A percentile compares a stretch with the other conserved stretches of the same genome.
phyloP scores from a whole-genome alignment of 23 red algal species.

The Gracilaria domingensis region DNA sequence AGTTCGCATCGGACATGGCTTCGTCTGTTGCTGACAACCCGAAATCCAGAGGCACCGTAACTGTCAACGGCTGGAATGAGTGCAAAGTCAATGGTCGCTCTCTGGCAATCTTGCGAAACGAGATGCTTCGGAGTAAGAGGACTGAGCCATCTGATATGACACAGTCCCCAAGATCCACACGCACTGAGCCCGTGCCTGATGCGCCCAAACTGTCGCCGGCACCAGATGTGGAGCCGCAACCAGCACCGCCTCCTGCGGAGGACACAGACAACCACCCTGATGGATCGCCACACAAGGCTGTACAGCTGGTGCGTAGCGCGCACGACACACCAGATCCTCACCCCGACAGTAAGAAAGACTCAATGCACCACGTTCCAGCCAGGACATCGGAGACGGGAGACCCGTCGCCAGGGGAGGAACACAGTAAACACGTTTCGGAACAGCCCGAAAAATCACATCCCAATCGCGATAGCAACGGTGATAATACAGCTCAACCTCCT shows the following conservation, averaged over 20 bases:
- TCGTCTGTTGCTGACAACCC: background rate
- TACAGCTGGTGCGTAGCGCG: background rate
- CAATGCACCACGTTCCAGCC: slow-evolving; percentile 4
- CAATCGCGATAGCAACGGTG: background rate
- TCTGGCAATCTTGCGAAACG: slow-evolving; percentile 10
- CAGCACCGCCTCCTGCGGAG: background rate
- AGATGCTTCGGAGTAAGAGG: slow-evolving; percentile 41
- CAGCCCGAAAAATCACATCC: background rate
- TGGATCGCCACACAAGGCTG: background rate
- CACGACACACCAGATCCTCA: background rate
- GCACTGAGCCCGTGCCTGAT: background rate
- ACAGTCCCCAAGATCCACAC: background rate
- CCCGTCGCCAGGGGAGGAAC: slow-evolving; percentile 21
- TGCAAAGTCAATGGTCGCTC: slow-evolving; percentile 30
- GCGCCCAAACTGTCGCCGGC: background rate
- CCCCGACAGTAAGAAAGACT: background rate
- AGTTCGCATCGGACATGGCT: slow-evolving; percentile 48
- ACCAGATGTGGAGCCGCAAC: background rate
- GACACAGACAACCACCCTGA: background rate
- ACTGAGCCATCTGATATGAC: background rate
- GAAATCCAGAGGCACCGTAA: background rate
- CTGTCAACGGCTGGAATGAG: slow-evolving; percentile 45
- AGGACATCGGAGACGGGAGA: background rate
- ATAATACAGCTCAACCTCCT: background rate
- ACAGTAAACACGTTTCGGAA: slow-evolving; percentile 21